These are phyloP conservation scores for Fusarium sp. DNA, from an alignment of 2,329 filamentous ascomycete genomes.

Conservation along the genomic window DNA sequence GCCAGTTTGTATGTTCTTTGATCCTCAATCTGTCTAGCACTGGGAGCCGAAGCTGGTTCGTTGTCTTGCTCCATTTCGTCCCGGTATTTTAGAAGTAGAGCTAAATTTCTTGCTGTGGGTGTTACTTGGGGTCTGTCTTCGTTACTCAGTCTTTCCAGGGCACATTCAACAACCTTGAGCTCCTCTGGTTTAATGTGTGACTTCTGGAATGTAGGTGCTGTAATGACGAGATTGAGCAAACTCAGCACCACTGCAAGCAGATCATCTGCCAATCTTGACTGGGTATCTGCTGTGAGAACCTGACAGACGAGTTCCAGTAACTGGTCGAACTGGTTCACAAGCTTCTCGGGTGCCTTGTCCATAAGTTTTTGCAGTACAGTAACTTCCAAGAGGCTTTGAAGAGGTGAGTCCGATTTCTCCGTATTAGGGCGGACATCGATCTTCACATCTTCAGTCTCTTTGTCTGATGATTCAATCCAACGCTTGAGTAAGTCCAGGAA, in stretches of 20 bases:
- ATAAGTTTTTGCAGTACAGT: slow-evolving; percentile 75
- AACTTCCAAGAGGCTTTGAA: slow-evolving; percentile 65
- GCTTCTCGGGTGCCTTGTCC: slow-evolving; percentile 69
- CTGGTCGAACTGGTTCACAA: slow-evolving; percentile 72
- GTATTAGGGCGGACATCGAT: slow-evolving; percentile 48
- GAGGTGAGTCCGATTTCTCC: slow-evolving; percentile 51
- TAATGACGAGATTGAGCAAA: slow-evolving; percentile 69
- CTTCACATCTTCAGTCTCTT: slow-evolving; percentile 44
- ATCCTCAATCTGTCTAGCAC: slow-evolving; percentile 66
- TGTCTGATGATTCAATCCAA: slow-evolving; percentile 61
- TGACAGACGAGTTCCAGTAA: slow-evolving; percentile 72
- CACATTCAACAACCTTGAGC: slow-evolving; percentile 60
- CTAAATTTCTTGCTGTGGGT: slow-evolving; percentile 66
- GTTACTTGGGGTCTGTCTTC: slow-evolving; percentile 57
- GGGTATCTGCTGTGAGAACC: slow-evolving; percentile 63
- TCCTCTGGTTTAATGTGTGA: slow-evolving; percentile 56
- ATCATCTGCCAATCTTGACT: slow-evolving; percentile 58
- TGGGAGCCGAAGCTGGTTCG: slow-evolving; percentile 53
- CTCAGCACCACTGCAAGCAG: slow-evolving; percentile 66
- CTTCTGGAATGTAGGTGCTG: slow-evolving; percentile 66
- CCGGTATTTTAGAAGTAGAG: slow-evolving; percentile 65
- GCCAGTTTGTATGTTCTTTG: slow-evolving; percentile 71
- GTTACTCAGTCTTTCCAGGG: slow-evolving; percentile 58
- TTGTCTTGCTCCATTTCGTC: slow-evolving; percentile 62
- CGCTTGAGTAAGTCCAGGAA: slow-evolving; percentile 69